Base-by-base conservation (phyloP, 495 filamentous ascomycete genomes). In the Penicillium pancosmium region DNA sequence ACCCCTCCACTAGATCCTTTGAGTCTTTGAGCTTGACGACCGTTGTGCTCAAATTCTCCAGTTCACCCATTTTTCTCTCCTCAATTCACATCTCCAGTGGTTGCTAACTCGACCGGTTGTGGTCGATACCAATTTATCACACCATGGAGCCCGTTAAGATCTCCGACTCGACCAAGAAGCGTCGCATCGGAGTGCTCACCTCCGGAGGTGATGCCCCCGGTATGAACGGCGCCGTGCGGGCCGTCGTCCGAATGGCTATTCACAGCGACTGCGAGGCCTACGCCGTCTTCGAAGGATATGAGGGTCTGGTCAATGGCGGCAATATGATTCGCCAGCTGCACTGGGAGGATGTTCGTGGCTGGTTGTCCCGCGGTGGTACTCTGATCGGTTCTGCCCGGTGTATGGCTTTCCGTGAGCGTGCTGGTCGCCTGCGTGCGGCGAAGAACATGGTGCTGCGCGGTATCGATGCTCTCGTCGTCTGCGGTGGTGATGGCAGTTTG, bases 331-430 rank as follows among this genome's bases (percentile, higher is more conserved):
- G 84, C 54, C 84, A 92, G 76, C 85, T 95, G 83, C 75, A 83
- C 49, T 99, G 95, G 95, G 85, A 93, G 58, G 94, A 97, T 74
- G 95, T 99, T 44, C 89, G 95, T 51, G 94, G 95, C 55, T 98
- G 87, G 82, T 81, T 96, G 49, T 94, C 91, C 6, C 92, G 96
- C 73, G 95, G 95, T 55, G 95, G 95, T 59, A 99, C 95, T 2
- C 81, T 98, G 57, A 99, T 99, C 70, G 95, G 95, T 27, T 97
- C 95, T 25, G 95, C 95, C 25, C 84, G 95, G 43, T 95, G 92
- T 74, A 87, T 85, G 82, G 84, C 84, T 36, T 99, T 99, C 78
- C 91, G 85, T 62, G 89, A 97, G 70, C 87, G 95, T 18, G 71
- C 86, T 15, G 94, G 94, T 16, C 87, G 94, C 58, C 69, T 97